phyloP scores from a whole-genome alignment of 1,284 basidiomycete genomes.

The Ustilago sp. region DNA sequence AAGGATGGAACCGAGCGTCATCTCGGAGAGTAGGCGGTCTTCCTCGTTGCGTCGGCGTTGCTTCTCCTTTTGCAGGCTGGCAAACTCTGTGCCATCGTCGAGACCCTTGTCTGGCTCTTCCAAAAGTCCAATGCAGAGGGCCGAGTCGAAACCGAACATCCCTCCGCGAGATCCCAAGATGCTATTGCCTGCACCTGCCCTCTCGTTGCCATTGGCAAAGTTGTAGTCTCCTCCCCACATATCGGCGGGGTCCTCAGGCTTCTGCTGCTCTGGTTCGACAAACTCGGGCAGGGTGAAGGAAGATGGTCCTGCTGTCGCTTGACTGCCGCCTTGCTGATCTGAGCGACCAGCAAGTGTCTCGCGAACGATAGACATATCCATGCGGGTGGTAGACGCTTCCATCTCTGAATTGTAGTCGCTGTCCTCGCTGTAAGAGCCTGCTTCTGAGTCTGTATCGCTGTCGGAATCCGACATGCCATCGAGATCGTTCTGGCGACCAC shows the following conservation, averaged over 20 bases:
- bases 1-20: slow-evolving; percentile 51
- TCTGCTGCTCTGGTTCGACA: slow-evolving; percentile 44
- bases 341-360: slow-evolving; percentile 10
- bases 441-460: slow-evolving; percentile 43
- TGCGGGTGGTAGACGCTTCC: slow-evolving; percentile 34
- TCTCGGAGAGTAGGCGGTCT: slow-evolving; percentile 48
- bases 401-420: slow-evolving; percentile 45
- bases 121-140: slow-evolving; percentile 34
- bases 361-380: slow-evolving; percentile 40
- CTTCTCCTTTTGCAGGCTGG: slow-evolving; percentile 32
- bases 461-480: slow-evolving; percentile 38
- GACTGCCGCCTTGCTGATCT: slow-evolving; percentile 12
- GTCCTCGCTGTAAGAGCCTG: slow-evolving; percentile 34
- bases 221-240: slow-evolving; percentile 50
- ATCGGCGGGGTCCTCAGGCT: slow-evolving; percentile 48
- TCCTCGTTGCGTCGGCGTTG: slow-evolving; percentile 41
- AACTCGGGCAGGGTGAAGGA: slow-evolving; percentile 38
- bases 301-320: slow-evolving; percentile 9
- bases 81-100: slow-evolving; percentile 43
- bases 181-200: slow-evolving; percentile 50
- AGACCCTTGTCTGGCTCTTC: slow-evolving; percentile 35
- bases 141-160: slow-evolving; percentile 52
- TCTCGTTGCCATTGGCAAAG: slow-evolving; percentile 51
- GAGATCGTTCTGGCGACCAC: slow-evolving; percentile 20
- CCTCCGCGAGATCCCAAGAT: slow-evolving; percentile 43